Evolutionary conservation across 495 filamentous ascomycete genomes (phyloP).

Genomic region (Cercophora newfieldiana): DNA sequence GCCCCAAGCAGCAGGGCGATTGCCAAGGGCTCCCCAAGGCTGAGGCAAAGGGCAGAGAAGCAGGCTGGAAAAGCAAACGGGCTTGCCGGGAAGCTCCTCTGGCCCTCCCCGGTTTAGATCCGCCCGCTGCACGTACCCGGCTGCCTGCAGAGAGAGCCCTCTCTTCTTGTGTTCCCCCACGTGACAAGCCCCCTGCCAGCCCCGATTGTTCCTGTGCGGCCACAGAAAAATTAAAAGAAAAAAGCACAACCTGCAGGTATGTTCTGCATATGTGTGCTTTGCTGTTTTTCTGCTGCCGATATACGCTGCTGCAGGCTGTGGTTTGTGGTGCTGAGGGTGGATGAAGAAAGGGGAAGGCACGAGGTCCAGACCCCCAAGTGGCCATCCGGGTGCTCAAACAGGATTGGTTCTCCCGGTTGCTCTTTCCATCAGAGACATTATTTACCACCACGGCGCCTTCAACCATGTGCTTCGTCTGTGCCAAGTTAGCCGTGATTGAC

Average conservation of each 20-base stretch:
- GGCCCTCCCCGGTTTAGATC: neutral
- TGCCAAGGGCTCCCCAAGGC: neutral
- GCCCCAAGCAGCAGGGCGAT: neutral
- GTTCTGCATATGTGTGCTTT: neutral
- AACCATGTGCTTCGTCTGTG: neutral
- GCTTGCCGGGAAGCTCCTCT: neutral
- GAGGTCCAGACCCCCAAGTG: neutral
- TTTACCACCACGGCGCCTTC: neutral
- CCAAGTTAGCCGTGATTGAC: no score
- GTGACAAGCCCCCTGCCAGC: neutral
- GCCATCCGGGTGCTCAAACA: neutral
- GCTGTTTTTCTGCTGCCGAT: neutral
- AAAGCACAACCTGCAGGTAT: neutral
- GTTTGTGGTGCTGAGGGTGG: neutral
- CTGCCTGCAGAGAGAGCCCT: neutral
- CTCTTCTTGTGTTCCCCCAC: neutral
- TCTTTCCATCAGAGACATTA: neutral
- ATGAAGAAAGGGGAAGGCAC: neutral
- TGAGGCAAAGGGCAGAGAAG: neutral
- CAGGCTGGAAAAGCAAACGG: neutral
- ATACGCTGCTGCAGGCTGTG: neutral
- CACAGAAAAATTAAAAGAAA: neutral
- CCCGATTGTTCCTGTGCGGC: neutral
- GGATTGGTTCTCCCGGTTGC: neutral
- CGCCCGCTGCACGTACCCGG: constrained; percentile 2